phyloP scores from a whole-genome alignment of 2,329 filamentous ascomycete species.

The Knoxdaviesia proteae region DNA sequence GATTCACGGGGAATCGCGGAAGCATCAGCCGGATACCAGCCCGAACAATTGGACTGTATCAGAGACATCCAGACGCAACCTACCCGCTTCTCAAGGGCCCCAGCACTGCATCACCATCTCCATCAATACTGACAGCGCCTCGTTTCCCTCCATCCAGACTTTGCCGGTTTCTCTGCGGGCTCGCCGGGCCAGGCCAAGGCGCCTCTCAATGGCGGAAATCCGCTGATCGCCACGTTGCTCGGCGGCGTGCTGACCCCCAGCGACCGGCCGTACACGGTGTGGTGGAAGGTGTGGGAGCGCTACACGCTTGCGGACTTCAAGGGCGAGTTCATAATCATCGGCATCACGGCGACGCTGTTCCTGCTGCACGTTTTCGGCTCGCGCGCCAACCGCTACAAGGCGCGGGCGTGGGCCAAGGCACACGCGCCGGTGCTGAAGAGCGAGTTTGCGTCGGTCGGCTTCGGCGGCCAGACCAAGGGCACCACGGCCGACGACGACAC shows the following conservation, averaged over 20 bases:
- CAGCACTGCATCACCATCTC: no score
- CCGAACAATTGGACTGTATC: no score
- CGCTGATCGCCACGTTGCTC: no score
- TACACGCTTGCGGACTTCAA: conserved; percentile 68
- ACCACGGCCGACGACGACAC: conserved; percentile 18
- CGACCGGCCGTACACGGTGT: conserved; percentile 60
- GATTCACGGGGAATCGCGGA: no score
- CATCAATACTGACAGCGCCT: no score
- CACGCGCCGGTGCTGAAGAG: conserved; percentile 50
- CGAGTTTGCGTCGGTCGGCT: conserved; percentile 81
- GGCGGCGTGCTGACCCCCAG: conserved; percentile 19
- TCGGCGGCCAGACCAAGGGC: conserved; percentile 32
- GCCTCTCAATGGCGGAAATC: no score
- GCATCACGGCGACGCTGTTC: conserved; percentile 53
- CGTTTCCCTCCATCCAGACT: no score
- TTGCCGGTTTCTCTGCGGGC: no score
- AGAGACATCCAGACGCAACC: no score
- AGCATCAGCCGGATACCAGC: no score
- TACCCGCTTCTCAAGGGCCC: no score
- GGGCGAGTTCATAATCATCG: conserved; percentile 65
- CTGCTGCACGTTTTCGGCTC: conserved; percentile 65
- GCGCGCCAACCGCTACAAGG: conserved; percentile 58
- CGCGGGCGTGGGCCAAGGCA: conserved; percentile 58
- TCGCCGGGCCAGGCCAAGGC: no score
- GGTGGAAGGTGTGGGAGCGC: conserved; percentile 94